A percentile compares a stretch with the other conserved stretches of the same genome.
phyloP scores from a whole-genome alignment of 495 filamentous ascomycete genomes.

The Daldinia grandis region DNA sequence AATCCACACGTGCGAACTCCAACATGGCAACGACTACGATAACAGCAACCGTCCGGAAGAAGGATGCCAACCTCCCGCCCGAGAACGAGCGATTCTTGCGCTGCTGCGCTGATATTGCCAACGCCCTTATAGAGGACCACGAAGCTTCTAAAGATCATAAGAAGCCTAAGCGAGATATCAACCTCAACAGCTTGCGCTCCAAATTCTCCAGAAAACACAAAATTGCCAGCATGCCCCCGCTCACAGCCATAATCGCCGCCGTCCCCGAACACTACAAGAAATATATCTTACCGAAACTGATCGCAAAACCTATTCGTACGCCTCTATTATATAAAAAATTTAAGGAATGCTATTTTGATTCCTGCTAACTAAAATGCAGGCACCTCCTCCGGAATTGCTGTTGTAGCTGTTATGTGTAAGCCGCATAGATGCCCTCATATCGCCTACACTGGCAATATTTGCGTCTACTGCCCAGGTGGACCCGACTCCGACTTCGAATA shows the following conservation, averaged over 20 bases:
- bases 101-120: slow-evolving; percentile 94
- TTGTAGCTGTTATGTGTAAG: slow-evolving; percentile 99
- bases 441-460: slow-evolving; percentile 97
- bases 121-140: slow-evolving; percentile 89
- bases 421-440: slow-evolving; percentile 98
- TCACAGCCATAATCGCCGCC: slow-evolving; percentile 96
- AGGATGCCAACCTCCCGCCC: slow-evolving; percentile 78
- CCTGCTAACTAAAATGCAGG: slow-evolving; percentile 54
- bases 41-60: slow-evolving; percentile 53
- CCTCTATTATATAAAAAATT: neutral
- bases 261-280: slow-evolving; percentile 99
- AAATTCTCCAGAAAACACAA: slow-evolving; percentile 92
- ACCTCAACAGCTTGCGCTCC: slow-evolving; percentile 87
- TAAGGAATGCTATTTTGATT: neutral
- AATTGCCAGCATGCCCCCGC: slow-evolving; percentile 81
- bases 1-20: neutral
- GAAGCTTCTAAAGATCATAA: slow-evolving; percentile 77
- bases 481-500: slow-evolving; percentile 99
- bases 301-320: slow-evolving; percentile 94
- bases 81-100: slow-evolving; percentile 94
- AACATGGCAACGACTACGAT: slow-evolving; percentile 56
- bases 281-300: slow-evolving; percentile 93
- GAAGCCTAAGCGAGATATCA: slow-evolving; percentile 82
- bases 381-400: slow-evolving; percentile 96
- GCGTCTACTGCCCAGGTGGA: slow-evolving; percentile 97